Evolutionary conservation across 176 grass and related monocot genomes (phyloP).

Genomic region (Paspalum vaginatum): DNA sequence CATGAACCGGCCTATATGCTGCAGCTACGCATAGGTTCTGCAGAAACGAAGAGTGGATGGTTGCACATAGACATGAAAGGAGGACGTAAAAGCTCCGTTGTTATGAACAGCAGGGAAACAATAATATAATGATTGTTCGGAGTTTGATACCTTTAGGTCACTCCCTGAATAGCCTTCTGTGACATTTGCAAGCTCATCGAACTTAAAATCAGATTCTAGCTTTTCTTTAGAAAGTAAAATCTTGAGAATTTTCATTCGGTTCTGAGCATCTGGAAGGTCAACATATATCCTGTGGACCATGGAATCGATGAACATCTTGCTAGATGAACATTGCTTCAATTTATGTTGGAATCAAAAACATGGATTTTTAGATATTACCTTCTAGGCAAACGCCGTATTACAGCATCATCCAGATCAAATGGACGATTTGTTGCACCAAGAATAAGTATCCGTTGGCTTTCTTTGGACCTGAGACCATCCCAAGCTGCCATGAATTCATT

Average conservation of each 20-base stretch:
- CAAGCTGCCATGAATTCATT: constrained; percentile 99
- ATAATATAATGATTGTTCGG: constrained; percentile 7
- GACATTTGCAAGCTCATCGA: constrained; percentile 75
- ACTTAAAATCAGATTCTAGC: constrained; percentile 72
- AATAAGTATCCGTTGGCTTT: constrained; percentile 90
- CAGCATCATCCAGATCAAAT: constrained; percentile 97
- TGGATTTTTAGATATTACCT: constrained; percentile 43
- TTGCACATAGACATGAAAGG: constrained; percentile 20
- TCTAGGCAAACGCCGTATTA: constrained; percentile 95
- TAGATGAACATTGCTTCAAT: constrained; percentile 18
- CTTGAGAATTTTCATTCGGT: constrained; percentile 81
- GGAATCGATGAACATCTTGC: constrained; percentile 13
- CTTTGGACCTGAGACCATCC: constrained; percentile 94
- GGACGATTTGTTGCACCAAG: constrained; percentile 95
- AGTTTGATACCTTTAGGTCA: constrained; percentile 72
- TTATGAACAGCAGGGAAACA: constrained; percentile 24
- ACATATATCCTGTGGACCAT: constrained; percentile 83
- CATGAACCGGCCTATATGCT: constrained; percentile 92
- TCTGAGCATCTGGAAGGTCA: constrained; percentile 81
- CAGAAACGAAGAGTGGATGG: constrained; percentile 39
- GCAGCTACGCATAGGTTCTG: constrained; percentile 94
- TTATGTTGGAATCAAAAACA: constrained; percentile 20
- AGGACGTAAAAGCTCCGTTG: constrained; percentile 8
- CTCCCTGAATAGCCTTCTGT: constrained; percentile 99
- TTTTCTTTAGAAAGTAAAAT: constrained; percentile 97